A percentile compares a stretch with the other conserved stretches of the same genome.
phyloP scores from a whole-genome alignment of 345 rosid genomes.

The Passiflora organensis region DNA sequence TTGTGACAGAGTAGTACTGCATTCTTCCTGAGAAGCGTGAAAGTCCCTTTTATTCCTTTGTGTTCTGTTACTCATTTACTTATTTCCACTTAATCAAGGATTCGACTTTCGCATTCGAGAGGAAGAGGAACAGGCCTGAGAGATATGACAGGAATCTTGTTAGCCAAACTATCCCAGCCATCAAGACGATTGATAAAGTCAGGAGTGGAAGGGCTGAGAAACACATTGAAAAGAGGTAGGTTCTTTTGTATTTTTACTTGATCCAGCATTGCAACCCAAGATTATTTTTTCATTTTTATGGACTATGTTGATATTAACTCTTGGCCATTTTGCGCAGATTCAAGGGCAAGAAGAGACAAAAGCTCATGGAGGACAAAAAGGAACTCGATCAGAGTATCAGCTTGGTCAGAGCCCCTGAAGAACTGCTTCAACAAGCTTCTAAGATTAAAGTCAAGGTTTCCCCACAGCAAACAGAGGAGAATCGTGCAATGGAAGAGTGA shows the following conservation, averaged over 20 bases:
- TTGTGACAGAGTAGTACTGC: too few species aligned
- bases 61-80: background rate
- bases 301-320: too few species aligned
- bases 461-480: conserved; percentile 36
- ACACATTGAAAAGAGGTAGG: conserved; percentile 62
- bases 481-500: conserved; percentile 77
- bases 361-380: conserved; percentile 27
- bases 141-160: conserved; percentile 83
- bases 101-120: conserved; percentile 88
- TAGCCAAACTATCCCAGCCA: conserved; percentile 67
- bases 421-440: conserved; percentile 29
- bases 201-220: conserved; percentile 43
- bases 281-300: too few species aligned
- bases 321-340: conserved; percentile 38
- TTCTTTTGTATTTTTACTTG: too few species aligned
- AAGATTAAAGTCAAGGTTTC: conserved; percentile 57
- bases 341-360: conserved; percentile 42
- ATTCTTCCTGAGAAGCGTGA: too few species aligned
- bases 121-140: conserved; percentile 93
- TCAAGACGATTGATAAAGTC: conserved; percentile 84
- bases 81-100: conserved; percentile 37
- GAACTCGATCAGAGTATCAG: conserved; percentile 48
- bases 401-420: conserved; percentile 48
- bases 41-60: background rate
- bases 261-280: too few species aligned